A percentile compares a stretch with the other conserved stretches of the same genome.
These are phyloP conservation scores for Nemania serpens DNA, from an alignment of 2,329 filamentous ascomycete species.

Conservation along the genomic window DNA sequence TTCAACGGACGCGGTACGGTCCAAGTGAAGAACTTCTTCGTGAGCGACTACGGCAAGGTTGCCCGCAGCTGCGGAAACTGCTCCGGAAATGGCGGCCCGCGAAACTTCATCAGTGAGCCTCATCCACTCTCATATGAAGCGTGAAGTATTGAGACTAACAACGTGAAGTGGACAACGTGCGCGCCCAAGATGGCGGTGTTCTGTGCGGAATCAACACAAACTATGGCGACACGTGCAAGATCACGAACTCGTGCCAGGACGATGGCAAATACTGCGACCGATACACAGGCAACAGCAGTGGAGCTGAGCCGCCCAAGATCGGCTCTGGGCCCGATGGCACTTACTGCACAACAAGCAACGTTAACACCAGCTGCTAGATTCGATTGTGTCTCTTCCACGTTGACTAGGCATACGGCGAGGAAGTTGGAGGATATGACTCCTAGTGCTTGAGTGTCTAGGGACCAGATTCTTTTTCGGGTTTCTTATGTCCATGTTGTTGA, in stretches of 20 bases:
- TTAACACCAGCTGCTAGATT: constrained; percentile 10
- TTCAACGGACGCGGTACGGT: constrained; percentile 48
- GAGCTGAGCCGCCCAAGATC: constrained; percentile 46
- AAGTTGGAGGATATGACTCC: neutral
- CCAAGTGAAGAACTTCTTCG: constrained; percentile 47
- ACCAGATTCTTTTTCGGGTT: neutral
- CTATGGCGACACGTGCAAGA: constrained; percentile 52
- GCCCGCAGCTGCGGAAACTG: constrained; percentile 58
- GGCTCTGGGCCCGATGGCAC: constrained; percentile 40
- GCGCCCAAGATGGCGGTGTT: constrained; percentile 46
- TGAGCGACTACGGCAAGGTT: constrained; percentile 52
- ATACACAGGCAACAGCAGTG: constrained; percentile 45
- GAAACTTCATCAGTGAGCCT: constrained; percentile 45
- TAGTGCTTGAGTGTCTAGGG: neutral
- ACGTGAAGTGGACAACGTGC: constrained; percentile 45
- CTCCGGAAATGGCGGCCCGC: constrained; percentile 45
- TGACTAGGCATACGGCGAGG: neutral
- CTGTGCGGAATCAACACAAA: constrained; percentile 57
- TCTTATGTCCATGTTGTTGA: neutral
- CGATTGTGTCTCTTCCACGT: neutral
- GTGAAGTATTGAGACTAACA: neutral
- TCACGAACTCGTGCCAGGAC: constrained; percentile 47
- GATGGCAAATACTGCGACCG: constrained; percentile 40
- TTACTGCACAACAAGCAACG: constrained; percentile 20
- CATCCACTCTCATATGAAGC: neutral